Evolutionary conservation across 176 grass and related monocot genomes (phyloP).

Genomic region (Hyparrhenia diplandra): DNA sequence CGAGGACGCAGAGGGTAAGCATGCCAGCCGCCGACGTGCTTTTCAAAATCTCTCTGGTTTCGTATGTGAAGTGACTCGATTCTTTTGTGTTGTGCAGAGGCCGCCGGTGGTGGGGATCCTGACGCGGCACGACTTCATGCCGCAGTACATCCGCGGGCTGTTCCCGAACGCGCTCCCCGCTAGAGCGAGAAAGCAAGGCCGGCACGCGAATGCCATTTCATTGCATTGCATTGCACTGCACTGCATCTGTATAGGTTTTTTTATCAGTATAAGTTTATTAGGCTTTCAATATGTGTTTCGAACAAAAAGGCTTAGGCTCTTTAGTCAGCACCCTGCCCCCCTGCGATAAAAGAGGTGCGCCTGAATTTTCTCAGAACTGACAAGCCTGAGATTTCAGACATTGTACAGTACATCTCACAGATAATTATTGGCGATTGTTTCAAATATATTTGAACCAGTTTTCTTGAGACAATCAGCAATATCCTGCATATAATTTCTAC

Average conservation of each 20-base stretch:
- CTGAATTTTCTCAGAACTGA: not conserved
- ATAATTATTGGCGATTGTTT: too few relatives aligned
- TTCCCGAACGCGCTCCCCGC: conserved; percentile 13
- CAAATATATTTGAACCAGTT: too few relatives aligned
- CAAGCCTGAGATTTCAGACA: not conserved
- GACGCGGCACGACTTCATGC: conserved; percentile 73
- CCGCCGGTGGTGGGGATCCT: conserved; percentile 56
- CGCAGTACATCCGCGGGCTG: conserved; percentile 48
- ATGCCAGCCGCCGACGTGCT: not conserved
- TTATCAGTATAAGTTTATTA: not conserved
- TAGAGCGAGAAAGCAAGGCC: not conserved
- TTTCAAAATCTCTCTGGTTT: not conserved
- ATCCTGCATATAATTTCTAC: too few relatives aligned
- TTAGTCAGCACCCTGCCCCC: not conserved
- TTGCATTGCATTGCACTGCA: not conserved
- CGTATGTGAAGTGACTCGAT: not conserved
- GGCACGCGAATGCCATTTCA: not conserved
- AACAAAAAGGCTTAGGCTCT: not conserved
- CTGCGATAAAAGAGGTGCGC: not conserved
- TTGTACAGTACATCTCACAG: not conserved
- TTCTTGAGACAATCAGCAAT: too few relatives aligned
- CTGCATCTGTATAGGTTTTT: not conserved
- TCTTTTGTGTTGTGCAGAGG: conserved; percentile 24
- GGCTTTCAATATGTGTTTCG: not conserved
- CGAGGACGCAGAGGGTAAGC: conserved; percentile 53